Conservation (phyloP, 2,329 filamentous ascomycete species). For the Colletotrichum euphorbiae region DNA sequence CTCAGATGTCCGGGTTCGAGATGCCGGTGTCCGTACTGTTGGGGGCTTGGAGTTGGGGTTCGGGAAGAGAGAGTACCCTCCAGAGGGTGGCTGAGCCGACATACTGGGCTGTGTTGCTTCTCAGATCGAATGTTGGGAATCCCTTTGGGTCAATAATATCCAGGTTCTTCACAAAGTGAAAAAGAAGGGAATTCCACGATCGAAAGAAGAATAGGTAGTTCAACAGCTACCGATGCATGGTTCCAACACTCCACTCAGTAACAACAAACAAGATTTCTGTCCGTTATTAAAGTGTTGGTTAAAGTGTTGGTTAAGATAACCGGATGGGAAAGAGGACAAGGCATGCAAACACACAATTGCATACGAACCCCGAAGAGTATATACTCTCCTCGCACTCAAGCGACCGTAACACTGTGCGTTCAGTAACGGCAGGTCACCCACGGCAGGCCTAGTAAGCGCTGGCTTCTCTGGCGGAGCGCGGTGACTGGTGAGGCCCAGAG, state of each 20-base stretch:
- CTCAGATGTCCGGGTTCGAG: constrained; percentile 53
- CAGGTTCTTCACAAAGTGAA: constrained; percentile 19
- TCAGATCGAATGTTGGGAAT: constrained; percentile 18
- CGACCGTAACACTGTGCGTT: constrained; percentile 10
- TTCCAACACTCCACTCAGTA: constrained; percentile 15
- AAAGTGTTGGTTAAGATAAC: constrained; percentile 12
- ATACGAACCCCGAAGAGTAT: constrained; percentile 35
- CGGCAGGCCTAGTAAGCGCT: constrained; percentile 39
- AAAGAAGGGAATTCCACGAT: constrained; percentile 7
- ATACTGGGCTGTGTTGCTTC: constrained; percentile 45
- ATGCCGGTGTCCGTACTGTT: constrained; percentile 55
- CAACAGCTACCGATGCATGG: constrained; percentile 38
- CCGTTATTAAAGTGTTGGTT: constrained; percentile 20
- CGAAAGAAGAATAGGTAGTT: constrained; percentile 30
- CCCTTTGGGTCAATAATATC: background rate
- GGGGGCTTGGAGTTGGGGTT: constrained; percentile 59
- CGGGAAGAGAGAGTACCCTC: constrained; percentile 69
- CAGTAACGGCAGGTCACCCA: constrained; percentile 21
- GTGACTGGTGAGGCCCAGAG: constrained; percentile 35
- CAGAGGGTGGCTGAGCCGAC: constrained; percentile 53
- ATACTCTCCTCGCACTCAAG: constrained; percentile 30
- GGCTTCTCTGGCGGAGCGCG: constrained; percentile 20
- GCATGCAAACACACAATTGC: constrained; percentile 17
- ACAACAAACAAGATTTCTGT: constrained; percentile 23
- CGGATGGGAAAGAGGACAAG: constrained; percentile 22